Evolutionary conservation across 2,329 filamentous ascomycete species (phyloP), one percentile per base, ranked within the genome.

Genomic region (Claviceps humidiphila): DNA sequence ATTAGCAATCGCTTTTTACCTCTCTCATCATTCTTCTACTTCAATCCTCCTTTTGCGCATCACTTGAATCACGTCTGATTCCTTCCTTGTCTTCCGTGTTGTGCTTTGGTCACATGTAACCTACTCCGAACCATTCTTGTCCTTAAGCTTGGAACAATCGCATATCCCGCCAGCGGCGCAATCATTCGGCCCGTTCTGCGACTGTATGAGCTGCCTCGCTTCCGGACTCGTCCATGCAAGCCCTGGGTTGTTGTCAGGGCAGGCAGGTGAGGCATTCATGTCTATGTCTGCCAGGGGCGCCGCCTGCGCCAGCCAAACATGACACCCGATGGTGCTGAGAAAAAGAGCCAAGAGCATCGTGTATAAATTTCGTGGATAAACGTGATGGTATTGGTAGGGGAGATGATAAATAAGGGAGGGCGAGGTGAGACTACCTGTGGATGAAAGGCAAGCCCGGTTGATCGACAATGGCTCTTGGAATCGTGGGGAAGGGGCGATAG

Each of bases 71-170:
- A 30, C 9, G 26, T 30, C 26, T 22, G 22, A 30, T 30, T 5
- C 3, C 16, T 30, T 5, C 3, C 16, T n/a, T 22, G 5, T 17
- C 5, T 17, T 17, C 39, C 4, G 16, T 11, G 17, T 17, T 17
- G 16, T 17, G 17, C 41, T 43, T 34, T 34, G 30, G 9, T 11
- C 8, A 34, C 11, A 34, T 34, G 30, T 34, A 4, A 51, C 56
- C 42, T 53, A 66, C 66, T 64, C 64, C 13, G 63, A 54, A 49
- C 64, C 59, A 17, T 63, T 51, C 47, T 62, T 60, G 42, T 66
- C 58, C 30, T 57, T 43, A 41, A 64, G 60, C 9, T 49, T 51
- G 6, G 58, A 58, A 50, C 64, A 66, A 53, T 66, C 64, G 44
- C 64, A 66, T 11, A 34, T 11, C 9, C 30, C 30, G 9, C 30